These are phyloP conservation scores for Chrysoporthe puriensis DNA, from an alignment of 2,329 filamentous ascomycete genomes.

Conservation along the genomic window DNA sequence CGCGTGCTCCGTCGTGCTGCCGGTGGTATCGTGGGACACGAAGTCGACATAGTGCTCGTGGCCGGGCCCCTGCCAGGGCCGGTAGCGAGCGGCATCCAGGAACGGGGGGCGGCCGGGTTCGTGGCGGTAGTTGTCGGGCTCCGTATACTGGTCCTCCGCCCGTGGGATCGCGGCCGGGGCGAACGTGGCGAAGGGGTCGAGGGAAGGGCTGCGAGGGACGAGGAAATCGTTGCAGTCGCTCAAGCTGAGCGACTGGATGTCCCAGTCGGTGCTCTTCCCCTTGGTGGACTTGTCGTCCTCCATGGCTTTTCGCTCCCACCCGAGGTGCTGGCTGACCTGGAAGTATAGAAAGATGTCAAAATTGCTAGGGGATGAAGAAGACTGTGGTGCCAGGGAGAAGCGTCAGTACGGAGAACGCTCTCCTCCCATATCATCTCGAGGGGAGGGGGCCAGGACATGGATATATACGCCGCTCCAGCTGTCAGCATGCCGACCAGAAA, in stretches of 20 bases:
- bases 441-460: not conserved
- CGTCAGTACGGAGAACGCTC: not conserved
- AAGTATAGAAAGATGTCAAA: not conserved
- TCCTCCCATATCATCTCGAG: not conserved
- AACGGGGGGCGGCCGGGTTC: not conserved
- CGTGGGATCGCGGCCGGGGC: not conserved
- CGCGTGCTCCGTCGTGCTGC: not conserved
- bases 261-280: not conserved
- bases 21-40: not conserved
- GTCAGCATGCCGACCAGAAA: not conserved
- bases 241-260: constrained; percentile 16
- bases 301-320: constrained; percentile 17
- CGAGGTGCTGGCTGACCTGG: constrained; percentile 6
- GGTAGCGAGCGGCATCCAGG: not conserved
- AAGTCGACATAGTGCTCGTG: not conserved
- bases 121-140: not conserved
- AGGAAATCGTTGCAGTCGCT: not conserved
- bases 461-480: not conserved
- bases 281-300: constrained; percentile 8
- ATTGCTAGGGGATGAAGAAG: not conserved
- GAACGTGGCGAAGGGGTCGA: not conserved
- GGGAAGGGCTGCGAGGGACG: not conserved
- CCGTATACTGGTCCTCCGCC: not conserved
- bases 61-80: not conserved
- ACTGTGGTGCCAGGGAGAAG: not conserved